phyloP scores from a whole-genome alignment of 1,284 basidiomycete genomes.

The Ceratorhiza oryzae-sativae region DNA sequence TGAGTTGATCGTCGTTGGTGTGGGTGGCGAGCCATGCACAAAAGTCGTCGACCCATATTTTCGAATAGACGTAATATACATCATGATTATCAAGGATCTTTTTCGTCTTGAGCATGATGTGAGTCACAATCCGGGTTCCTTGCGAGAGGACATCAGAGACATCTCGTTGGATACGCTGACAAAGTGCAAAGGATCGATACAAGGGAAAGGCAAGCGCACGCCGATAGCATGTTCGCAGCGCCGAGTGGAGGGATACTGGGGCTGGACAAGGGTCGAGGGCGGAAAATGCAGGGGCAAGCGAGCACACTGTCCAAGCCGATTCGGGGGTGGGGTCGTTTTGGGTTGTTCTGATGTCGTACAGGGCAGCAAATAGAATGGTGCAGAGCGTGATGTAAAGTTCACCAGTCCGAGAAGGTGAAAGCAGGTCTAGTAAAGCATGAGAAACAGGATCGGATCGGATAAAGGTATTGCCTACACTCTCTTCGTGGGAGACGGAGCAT shows the following conservation, averaged over 20 bases:
- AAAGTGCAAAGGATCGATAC: slow-evolving; percentile 74
- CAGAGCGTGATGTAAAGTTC: slow-evolving; percentile 70
- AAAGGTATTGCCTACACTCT: slow-evolving; percentile 65
- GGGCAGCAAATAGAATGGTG: slow-evolving; percentile 73
- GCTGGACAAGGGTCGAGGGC: slow-evolving; percentile 66
- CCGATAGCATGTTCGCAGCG: slow-evolving; percentile 69
- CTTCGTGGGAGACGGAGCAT: slow-evolving; percentile 75
- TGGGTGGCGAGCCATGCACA: slow-evolving; percentile 64
- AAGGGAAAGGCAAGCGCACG: slow-evolving; percentile 76
- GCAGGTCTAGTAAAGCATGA: slow-evolving; percentile 60
- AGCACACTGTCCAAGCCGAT: slow-evolving; percentile 81
- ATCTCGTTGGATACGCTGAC: slow-evolving; percentile 70
- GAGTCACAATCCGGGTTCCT: slow-evolving; percentile 66
- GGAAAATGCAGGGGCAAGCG: slow-evolving; percentile 73
- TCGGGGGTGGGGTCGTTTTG: slow-evolving; percentile 78
- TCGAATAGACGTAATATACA: slow-evolving; percentile 81
- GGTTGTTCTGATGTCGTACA: slow-evolving; percentile 77
- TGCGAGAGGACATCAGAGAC: slow-evolving; percentile 62
- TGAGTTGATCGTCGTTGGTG: slow-evolving; percentile 64
- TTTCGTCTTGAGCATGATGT: slow-evolving; percentile 72
- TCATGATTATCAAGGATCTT: slow-evolving; percentile 76
- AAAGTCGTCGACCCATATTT: slow-evolving; percentile 82
- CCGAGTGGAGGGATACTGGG: slow-evolving; percentile 58
- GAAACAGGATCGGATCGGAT: slow-evolving; percentile 23
- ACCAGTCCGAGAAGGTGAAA: slow-evolving; percentile 61